These are phyloP conservation scores for Calonectria pteridis DNA, from an alignment of 2,329 filamentous ascomycete genomes.

Conservation along the genomic window DNA sequence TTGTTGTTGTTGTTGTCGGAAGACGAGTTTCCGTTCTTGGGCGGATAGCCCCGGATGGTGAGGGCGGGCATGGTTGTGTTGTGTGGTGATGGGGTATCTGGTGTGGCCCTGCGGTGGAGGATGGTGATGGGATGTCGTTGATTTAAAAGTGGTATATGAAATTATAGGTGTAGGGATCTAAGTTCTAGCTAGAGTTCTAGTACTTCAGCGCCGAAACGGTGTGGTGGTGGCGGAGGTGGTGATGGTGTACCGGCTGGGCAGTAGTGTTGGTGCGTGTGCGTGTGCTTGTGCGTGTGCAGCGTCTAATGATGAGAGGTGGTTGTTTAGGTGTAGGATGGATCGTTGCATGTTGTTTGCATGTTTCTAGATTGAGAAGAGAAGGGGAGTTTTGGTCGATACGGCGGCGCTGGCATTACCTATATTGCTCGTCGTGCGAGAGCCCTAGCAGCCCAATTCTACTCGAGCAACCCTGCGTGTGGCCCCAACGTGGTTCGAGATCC, in stretches of 20 bases:
- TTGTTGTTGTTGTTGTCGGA: constrained; percentile 32
- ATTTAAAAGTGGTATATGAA: neutral
- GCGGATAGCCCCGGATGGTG: constrained; percentile 42
- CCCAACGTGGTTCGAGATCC: constrained; percentile 41
- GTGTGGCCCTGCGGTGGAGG: neutral
- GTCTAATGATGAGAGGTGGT: constrained; percentile 20
- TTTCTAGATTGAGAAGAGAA: constrained; percentile 15
- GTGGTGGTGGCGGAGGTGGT: neutral
- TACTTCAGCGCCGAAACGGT: neutral
- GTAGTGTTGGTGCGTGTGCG: constrained; percentile 22
- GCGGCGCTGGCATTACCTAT: constrained; percentile 27
- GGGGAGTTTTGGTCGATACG: constrained; percentile 29
- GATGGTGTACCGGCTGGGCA: neutral
- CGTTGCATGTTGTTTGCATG: constrained; percentile 23
- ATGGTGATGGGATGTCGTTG: neutral
- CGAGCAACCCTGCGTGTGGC: constrained; percentile 35
- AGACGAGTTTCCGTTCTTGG: constrained; percentile 32
- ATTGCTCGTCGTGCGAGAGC: constrained; percentile 31
- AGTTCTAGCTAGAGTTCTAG: constrained; percentile 3
- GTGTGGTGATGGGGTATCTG: neutral
- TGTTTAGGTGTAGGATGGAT: neutral
- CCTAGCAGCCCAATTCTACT: constrained; percentile 43
- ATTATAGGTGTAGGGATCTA: neutral
- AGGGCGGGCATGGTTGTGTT: constrained; percentile 38
- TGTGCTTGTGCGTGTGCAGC: constrained; percentile 18